Evolutionary conservation across 805 yeast species (phyloP), one percentile per base, ranked within the genome.

Genomic region (Saturnispora besseyi): DNA sequence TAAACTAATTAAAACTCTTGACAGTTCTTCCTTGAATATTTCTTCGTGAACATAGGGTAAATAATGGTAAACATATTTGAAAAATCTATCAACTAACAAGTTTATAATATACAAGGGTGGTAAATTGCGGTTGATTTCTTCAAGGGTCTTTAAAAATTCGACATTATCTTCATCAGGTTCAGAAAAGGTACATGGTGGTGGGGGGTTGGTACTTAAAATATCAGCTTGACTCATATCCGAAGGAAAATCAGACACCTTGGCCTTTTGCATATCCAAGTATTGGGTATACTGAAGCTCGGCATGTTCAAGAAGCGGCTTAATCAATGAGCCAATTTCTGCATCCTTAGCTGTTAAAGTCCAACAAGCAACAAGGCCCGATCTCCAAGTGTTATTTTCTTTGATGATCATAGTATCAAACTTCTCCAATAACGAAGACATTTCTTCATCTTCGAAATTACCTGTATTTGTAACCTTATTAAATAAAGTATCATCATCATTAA

Each of bases 41-140:
- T 57, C 60, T 55, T 75, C 76, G 55, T 78, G 80, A 18, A 81
- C 57, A 52, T 69, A 71, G 0, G 82, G 81, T 56, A 69, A 58
- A 45, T 73, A 70, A 4, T 78, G 76, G 57, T 77, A 76, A 8
- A 75, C 63, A 45, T 64, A 68, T 7, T 51, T 59, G 58, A 78
- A 78, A 54, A 63, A 78, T 12, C 76, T 62, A 15, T 70, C 69
- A 13, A 76, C 48, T 6, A 71, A 63, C 43, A 71, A 57, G 82
- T 65, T 57, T 6, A 74, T 55, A 3, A 69, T 59, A 29, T 60
- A 64, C 51, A 61, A 57, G 0, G 74, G 68, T 0, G 83, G 83
- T 22, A 78, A 53, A 2, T 61, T 46, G 3, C 48, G 48, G 47
- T 69, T 70, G 18, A 73, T 66, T 11, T 59, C 52, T 1, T 52